These are phyloP conservation scores for Gautieria morchelliformis DNA, from an alignment of 768 basidiomycete genomes.

Conservation along the genomic window DNA sequence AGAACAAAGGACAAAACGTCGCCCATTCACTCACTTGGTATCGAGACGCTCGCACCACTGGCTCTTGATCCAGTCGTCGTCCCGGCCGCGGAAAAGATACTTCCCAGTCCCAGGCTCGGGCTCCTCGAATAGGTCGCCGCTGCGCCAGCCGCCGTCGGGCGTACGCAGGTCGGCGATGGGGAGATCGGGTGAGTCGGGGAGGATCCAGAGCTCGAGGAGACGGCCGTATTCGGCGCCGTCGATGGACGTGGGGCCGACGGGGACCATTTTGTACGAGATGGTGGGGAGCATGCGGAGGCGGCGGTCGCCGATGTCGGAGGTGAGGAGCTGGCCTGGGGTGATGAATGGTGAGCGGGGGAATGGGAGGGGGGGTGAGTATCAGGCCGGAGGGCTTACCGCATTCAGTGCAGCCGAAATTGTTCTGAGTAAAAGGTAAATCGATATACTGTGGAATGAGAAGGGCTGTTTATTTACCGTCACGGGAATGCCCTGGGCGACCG, in stretches of 20 bases:
- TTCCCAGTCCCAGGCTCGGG: constrained; percentile 14
- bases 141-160: too few relatives aligned
- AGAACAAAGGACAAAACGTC: neutral
- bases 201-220: constrained; percentile 70
- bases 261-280: too few relatives aligned
- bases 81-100: too few relatives aligned
- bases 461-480: constrained; percentile 43
- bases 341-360: neutral
- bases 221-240: too few relatives aligned
- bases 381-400: constrained; percentile 53
- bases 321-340: constrained; percentile 2
- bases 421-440: too few relatives aligned
- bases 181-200: constrained; percentile 28
- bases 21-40: constrained; percentile 14
- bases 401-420: too few relatives aligned
- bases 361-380: too few relatives aligned
- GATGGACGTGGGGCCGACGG: too few relatives aligned
- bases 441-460: too few relatives aligned
- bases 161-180: too few relatives aligned
- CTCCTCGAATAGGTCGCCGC: constrained; percentile 21
- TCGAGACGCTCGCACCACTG: constrained; percentile 17
- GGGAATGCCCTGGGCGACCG: too few relatives aligned
- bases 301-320: neutral
- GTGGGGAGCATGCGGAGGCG: constrained; percentile 1
- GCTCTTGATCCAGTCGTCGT: too few relatives aligned